These are phyloP conservation scores for Hygrophila difformis DNA, from an alignment of 257 asterid genomes.

Conservation along the genomic window DNA sequence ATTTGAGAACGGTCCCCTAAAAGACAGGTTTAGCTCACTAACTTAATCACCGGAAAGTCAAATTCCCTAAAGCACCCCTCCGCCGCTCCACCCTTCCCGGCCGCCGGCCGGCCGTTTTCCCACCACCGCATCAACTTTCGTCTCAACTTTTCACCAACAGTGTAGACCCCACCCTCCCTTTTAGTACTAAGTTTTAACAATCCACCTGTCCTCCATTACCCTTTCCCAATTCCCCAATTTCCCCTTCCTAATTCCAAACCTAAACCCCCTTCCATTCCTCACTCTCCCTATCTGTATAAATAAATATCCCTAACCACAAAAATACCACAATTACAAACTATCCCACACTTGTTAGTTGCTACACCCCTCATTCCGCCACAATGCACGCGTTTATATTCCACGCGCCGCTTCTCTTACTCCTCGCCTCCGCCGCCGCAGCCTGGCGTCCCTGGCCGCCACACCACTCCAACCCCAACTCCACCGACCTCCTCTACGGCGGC, in stretches of 20 bases:
- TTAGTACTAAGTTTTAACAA: too few relatives aligned
- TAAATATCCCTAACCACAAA: constrained; percentile 2
- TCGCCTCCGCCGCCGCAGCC: constrained; percentile 19
- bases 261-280: constrained; percentile 5
- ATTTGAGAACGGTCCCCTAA: too few relatives aligned
- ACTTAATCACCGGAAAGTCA: too few relatives aligned
- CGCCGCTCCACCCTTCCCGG: too few relatives aligned
- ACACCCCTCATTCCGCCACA: constrained; percentile 13
- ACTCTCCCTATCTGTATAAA: neutral
- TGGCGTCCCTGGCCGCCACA: constrained; percentile 98
- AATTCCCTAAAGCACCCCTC: too few relatives aligned
- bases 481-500: constrained; percentile 47
- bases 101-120: too few relatives aligned
- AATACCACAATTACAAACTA: constrained; percentile 3
- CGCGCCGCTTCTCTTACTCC: constrained; percentile 11
- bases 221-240: too few relatives aligned
- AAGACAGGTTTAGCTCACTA: too few relatives aligned
- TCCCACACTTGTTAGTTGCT: too few relatives aligned
- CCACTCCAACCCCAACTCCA: constrained; percentile 28
- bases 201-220: constrained; percentile 67
- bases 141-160: too few relatives aligned
- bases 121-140: too few relatives aligned
- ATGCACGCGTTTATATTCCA: constrained; percentile 15
- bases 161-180: too few relatives aligned
- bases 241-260: neutral